Percentiles rank a stretch among this genome's conserved stretches.
Conservation (phyloP, 345 rosid species). For the Mercurialis annua region DNA sequence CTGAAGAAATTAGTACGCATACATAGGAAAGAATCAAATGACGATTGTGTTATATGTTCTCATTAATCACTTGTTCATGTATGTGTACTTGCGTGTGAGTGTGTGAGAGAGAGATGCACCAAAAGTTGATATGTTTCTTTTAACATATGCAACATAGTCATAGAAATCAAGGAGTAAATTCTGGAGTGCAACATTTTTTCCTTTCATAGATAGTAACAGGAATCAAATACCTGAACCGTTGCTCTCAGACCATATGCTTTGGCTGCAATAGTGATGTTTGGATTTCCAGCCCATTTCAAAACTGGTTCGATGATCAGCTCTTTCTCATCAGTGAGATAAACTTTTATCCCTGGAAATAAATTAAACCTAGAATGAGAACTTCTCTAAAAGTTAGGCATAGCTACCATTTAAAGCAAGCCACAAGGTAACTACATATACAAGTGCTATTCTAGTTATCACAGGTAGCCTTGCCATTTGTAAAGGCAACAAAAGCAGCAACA, state of each 20-base stretch:
- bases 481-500: conserved; percentile 4
- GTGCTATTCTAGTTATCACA: neutral
- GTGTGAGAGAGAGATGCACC: neutral
- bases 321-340: conserved; percentile 29
- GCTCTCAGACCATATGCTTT: conserved; percentile 36
- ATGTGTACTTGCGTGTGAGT: neutral
- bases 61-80: neutral
- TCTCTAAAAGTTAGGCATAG: neutral
- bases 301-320: conserved; percentile 30
- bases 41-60: neutral
- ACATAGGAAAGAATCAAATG: neutral
- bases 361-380: neutral
- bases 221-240: conserved; percentile 27
- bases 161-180: neutral
- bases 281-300: conserved; percentile 39
- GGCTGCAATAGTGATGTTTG: conserved; percentile 21
- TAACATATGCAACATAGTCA: neutral
- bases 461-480: neutral
- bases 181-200: neutral
- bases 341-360: conserved; percentile 28
- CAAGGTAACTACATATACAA: neutral
- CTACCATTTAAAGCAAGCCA: conserved; percentile 2
- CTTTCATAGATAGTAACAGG: neutral
- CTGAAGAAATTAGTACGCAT: neutral
- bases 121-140: neutral